Conservation (phyloP, 345 rosid genomes). For the Mercurialis annua region DNA sequence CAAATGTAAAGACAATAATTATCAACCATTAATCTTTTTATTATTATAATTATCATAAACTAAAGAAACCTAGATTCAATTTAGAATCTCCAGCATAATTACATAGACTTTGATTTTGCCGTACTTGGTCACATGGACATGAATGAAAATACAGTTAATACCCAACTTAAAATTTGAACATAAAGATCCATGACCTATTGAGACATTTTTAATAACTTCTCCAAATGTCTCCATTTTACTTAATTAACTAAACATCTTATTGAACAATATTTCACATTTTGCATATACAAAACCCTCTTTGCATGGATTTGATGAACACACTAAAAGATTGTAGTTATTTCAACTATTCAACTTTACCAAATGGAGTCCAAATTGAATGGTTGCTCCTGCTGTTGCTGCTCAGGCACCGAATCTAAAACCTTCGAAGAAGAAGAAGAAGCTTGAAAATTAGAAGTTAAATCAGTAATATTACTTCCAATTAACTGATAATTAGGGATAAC, state of each 20-base stretch:
- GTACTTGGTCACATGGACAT: too few species aligned
- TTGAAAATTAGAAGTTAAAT: slow-evolving; percentile 40
- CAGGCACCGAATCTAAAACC: slow-evolving; percentile 34
- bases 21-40: too few species aligned
- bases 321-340: slow-evolving; percentile 18
- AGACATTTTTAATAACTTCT: too few species aligned
- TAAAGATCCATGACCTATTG: background rate
- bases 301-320: slow-evolving; percentile 2
- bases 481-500: slow-evolving; percentile 21
- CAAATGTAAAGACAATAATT: too few species aligned
- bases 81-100: too few species aligned
- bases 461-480: slow-evolving; percentile 24
- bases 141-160: too few species aligned
- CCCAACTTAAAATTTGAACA: background rate
- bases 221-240: background rate
- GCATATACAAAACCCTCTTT: background rate
- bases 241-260: background rate
- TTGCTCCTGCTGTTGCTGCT: slow-evolving; percentile 62
- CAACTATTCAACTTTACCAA: slow-evolving; percentile 43
- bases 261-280: background rate
- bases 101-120: too few species aligned
- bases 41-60: too few species aligned
- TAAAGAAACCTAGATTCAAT: too few species aligned
- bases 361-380: slow-evolving; percentile 77
- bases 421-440: slow-evolving; percentile 58